Percentiles rank a stretch among this genome's conserved stretches.
Evolutionary conservation across 352 stramenopile species (phyloP).

Genomic region (Stephanocyclus meneghinianus): DNA sequence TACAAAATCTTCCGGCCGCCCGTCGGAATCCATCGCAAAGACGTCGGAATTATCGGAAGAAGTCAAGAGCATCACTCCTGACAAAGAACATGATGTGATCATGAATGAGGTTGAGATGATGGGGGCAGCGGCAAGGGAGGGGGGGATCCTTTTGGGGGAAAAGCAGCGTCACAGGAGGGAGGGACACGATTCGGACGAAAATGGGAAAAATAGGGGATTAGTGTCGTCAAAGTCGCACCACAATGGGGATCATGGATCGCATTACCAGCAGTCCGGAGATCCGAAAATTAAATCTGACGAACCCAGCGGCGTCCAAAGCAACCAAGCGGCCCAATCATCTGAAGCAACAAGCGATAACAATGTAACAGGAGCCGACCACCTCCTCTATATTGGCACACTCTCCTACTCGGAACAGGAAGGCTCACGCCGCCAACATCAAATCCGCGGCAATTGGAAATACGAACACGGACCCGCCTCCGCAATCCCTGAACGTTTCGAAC

Average conservation of each 20-base stretch:
- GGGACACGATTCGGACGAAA: background rate
- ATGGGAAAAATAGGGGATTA: background rate
- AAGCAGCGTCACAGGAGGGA: background rate
- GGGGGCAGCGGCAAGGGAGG: background rate
- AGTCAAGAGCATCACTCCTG: slow-evolving; percentile 33
- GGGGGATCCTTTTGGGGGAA: background rate
- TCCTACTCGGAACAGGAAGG: slow-evolving; percentile 32
- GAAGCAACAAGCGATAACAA: slow-evolving; percentile 8
- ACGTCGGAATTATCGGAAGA: slow-evolving; percentile 20
- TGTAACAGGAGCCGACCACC: background rate
- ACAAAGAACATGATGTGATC: slow-evolving; percentile 42
- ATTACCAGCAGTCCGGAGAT: background rate
- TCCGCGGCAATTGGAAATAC: slow-evolving; percentile 81
- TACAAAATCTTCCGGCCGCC: background rate
- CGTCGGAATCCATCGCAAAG: slow-evolving; percentile 27
- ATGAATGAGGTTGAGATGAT: slow-evolving; percentile 24
- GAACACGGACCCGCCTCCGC: slow-evolving; percentile 54
- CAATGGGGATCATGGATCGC: background rate
- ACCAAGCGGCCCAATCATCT: background rate
- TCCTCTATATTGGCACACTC: slow-evolving; percentile 57
- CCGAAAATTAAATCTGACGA: background rate
- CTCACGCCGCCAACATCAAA: slow-evolving; percentile 60
- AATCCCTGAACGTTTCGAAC: slow-evolving; percentile 74
- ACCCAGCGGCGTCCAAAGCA: background rate
- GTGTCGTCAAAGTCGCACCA: background rate